These are phyloP conservation scores for Wickerhamiella galacta DNA, from an alignment of 805 yeast genomes.

Conservation along the genomic window DNA sequence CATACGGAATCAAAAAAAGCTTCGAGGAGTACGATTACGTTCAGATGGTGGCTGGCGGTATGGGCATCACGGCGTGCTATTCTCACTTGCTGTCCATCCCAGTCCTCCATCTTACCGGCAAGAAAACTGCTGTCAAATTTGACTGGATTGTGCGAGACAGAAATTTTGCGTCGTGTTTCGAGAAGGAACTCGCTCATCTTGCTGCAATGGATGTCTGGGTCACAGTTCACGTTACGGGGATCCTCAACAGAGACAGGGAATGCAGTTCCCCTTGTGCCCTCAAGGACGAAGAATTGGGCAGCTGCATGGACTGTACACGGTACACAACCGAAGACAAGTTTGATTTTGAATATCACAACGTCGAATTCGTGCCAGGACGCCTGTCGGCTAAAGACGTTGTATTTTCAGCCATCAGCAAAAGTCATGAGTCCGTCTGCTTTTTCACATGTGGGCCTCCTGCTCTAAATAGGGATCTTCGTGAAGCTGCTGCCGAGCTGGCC, in stretches of 20 bases:
- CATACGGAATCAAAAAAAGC: conserved; percentile 32
- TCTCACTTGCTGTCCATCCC: conserved; percentile 20
- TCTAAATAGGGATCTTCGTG: conserved; percentile 2
- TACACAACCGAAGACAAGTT: too few relatives aligned
- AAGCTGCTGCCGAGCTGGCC: background rate
- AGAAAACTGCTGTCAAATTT: background rate
- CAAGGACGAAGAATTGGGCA: background rate
- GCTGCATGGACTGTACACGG: background rate
- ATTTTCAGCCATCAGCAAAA: background rate
- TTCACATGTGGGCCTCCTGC: conserved; percentile 5
- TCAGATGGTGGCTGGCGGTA: conserved; percentile 38
- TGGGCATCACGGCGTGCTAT: conserved; percentile 41
- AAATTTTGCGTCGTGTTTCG: background rate
- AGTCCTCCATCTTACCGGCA: too few relatives aligned
- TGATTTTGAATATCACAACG: too few relatives aligned
- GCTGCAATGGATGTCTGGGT: background rate
- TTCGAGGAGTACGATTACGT: conserved; percentile 27
- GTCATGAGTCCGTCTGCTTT: background rate
- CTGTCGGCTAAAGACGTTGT: background rate
- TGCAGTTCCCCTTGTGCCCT: background rate
- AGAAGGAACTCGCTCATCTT: conserved; percentile 1
- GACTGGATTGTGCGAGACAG: conserved; percentile 2
- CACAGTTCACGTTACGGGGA: conserved; percentile 2
- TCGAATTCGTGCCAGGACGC: background rate
- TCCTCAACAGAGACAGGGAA: background rate